phyloP scores from a whole-genome alignment of 1,284 basidiomycete species.

The Trametes pubescens region DNA sequence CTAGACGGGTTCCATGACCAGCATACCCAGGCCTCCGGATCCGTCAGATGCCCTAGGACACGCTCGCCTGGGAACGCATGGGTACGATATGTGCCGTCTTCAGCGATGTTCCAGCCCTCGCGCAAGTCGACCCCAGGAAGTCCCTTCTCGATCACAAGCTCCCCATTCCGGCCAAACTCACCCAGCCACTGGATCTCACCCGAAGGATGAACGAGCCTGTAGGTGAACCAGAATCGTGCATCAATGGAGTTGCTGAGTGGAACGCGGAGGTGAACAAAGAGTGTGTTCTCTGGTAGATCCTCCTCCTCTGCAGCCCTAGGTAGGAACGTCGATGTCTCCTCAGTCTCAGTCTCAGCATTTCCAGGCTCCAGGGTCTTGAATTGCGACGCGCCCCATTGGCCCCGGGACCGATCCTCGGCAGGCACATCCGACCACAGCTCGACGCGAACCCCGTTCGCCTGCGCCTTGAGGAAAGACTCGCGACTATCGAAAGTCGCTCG shows the following conservation, averaged over 20 bases:
- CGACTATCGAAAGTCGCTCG: slow-evolving; percentile 38
- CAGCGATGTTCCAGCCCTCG: slow-evolving; percentile 30
- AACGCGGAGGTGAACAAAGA: slow-evolving; percentile 27
- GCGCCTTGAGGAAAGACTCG: slow-evolving; percentile 35
- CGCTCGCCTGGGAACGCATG: slow-evolving; percentile 14
- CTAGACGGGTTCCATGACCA: slow-evolving; percentile 38
- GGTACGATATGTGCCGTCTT: slow-evolving; percentile 28
- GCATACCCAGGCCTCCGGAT: slow-evolving; percentile 34
- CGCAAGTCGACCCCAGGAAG: slow-evolving; percentile 32
- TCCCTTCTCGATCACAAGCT: slow-evolving; percentile 35
- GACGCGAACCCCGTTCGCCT: slow-evolving; percentile 34
- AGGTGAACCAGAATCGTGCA: slow-evolving; percentile 42
- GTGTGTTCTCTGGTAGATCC: slow-evolving; percentile 16
- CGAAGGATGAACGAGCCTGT: slow-evolving; percentile 41
- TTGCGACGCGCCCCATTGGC: slow-evolving; percentile 39
- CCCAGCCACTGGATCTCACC: slow-evolving; percentile 42
- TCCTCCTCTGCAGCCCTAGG: slow-evolving; percentile 12
- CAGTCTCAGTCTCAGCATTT: slow-evolving; percentile 3
- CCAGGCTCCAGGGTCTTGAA: slow-evolving; percentile 29
- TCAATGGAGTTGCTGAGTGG: slow-evolving; percentile 23
- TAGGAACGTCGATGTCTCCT: slow-evolving; percentile 8
- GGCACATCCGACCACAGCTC: slow-evolving; percentile 45
- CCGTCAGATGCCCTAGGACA: slow-evolving; percentile 31
- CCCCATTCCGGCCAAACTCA: slow-evolving; percentile 38
- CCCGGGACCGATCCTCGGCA: slow-evolving; percentile 26